A percentile compares a stretch with the other conserved stretches of the same genome.
These are phyloP conservation scores for Parasitella parasitica DNA, from an alignment of 371 early-diverging fungal species.

Conservation along the genomic window DNA sequence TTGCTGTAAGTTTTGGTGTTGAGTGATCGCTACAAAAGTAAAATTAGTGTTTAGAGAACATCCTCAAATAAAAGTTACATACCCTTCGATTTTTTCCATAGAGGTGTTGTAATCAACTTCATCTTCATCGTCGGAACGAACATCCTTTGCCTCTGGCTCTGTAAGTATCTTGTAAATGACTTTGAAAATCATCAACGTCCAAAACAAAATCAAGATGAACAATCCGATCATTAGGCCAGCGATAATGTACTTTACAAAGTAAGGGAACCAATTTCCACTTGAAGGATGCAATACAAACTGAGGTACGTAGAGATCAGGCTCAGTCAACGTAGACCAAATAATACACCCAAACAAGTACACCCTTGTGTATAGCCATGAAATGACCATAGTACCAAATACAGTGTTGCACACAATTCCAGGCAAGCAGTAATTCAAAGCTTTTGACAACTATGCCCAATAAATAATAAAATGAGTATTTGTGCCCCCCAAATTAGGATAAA, in stretches of 20 bases:
- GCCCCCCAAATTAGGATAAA: neutral
- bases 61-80: neutral
- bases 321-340: conserved; percentile 42
- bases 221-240: conserved; percentile 43
- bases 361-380: conserved; percentile 74
- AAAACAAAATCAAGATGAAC: conserved; percentile 55
- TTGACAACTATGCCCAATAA: conserved; percentile 64
- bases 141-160: conserved; percentile 59
- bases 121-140: conserved; percentile 61
- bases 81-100: conserved; percentile 29
- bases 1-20: conserved; percentile 9
- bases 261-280: conserved; percentile 50
- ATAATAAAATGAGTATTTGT: too few species aligned
- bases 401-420: conserved; percentile 52
- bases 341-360: conserved; percentile 59
- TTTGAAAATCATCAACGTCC: conserved; percentile 64
- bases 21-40: conserved; percentile 22
- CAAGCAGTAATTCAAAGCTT: conserved; percentile 54
- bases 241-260: conserved; percentile 50
- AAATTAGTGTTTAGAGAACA: neutral
- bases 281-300: conserved; percentile 42
- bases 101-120: conserved; percentile 31
- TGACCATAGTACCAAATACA: conserved; percentile 61
- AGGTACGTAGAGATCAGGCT: conserved; percentile 44
- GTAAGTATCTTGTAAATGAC: conserved; percentile 60